Evolutionary conservation across 2,329 filamentous ascomycete species (phyloP).

Genomic region (Diaporthe batatas): DNA sequence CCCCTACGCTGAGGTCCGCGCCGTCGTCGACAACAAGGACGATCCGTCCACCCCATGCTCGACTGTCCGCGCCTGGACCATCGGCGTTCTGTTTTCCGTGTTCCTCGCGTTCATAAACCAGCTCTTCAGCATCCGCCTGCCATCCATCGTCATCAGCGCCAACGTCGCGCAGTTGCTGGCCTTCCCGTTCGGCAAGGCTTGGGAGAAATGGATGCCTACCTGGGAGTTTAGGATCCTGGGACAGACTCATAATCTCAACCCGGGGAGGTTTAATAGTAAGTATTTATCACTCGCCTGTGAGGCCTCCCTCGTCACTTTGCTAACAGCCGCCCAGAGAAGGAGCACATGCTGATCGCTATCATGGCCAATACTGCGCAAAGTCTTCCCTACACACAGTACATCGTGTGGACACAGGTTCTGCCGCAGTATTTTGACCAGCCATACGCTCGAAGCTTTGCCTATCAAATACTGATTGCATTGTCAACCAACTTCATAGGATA

Average conservation of each 20-base stretch:
- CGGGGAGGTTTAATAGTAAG: constrained; percentile 64
- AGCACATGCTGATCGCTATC: constrained; percentile 70
- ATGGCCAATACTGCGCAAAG: constrained; percentile 68
- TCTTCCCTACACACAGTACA: constrained; percentile 61
- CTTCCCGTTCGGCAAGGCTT: constrained; percentile 66
- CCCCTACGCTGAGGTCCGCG: constrained; percentile 69
- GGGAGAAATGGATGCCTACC: constrained; percentile 65
- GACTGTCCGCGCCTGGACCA: constrained; percentile 67
- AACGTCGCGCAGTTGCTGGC: constrained; percentile 70
- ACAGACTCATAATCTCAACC: constrained; percentile 64
- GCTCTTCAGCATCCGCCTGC: constrained; percentile 70
- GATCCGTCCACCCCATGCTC: constrained; percentile 63
- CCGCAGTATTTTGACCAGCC: constrained; percentile 49
- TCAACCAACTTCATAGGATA: constrained; percentile 69
- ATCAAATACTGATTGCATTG: constrained; percentile 64
- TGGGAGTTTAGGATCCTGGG: constrained; percentile 63
- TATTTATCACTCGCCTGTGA: not conserved
- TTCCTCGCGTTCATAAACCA: constrained; percentile 67
- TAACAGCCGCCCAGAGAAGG: constrained; percentile 56
- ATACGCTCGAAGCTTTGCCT: constrained; percentile 61
- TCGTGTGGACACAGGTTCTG: constrained; percentile 43
- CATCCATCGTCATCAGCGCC: constrained; percentile 65
- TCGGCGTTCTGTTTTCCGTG: constrained; percentile 65
- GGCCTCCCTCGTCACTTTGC: not conserved
- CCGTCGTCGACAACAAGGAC: constrained; percentile 69